These are phyloP conservation scores for Apium graveolens DNA, from an alignment of 129 eudicot genomes.

Conservation along the genomic window DNA sequence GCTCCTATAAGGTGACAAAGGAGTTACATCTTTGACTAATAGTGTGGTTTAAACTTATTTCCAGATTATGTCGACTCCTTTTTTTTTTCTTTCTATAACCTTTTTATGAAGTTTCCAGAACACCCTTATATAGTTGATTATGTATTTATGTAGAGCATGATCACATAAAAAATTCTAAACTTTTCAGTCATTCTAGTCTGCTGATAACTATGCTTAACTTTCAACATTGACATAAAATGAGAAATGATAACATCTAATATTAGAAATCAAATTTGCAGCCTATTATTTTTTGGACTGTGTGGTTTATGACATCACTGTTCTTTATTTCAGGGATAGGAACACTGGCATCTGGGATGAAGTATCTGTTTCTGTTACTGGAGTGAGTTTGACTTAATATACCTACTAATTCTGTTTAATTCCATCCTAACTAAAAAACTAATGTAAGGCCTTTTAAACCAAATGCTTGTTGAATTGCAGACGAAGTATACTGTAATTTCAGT, in stretches of 20 bases:
- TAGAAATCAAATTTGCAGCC: not conserved
- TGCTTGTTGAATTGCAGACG: not conserved
- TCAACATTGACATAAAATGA: not conserved
- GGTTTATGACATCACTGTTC: not conserved
- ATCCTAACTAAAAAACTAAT: not conserved
- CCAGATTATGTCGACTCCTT: not conserved
- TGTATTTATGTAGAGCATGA: not conserved
- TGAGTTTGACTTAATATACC: constrained; percentile 26
- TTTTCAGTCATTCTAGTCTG: not conserved
- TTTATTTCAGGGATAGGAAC: constrained; percentile 79
- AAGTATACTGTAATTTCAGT: not conserved
- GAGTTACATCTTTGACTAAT: not conserved
- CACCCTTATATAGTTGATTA: not conserved
- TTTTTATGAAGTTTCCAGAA: not conserved
- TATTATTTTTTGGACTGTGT: not conserved
- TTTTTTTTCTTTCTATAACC: not conserved
- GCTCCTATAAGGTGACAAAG: constrained; percentile 77
- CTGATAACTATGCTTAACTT: not conserved
- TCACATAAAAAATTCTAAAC: not conserved
- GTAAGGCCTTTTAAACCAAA: not conserved
- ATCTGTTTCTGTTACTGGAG: constrained; percentile 81
- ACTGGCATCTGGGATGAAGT: constrained; percentile 99
- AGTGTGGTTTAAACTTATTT: not conserved
- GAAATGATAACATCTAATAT: not conserved
- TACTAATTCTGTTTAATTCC: not conserved